Conservation (phyloP, 177 flowering plant genomes). For the Vitis hybrid region DNA sequence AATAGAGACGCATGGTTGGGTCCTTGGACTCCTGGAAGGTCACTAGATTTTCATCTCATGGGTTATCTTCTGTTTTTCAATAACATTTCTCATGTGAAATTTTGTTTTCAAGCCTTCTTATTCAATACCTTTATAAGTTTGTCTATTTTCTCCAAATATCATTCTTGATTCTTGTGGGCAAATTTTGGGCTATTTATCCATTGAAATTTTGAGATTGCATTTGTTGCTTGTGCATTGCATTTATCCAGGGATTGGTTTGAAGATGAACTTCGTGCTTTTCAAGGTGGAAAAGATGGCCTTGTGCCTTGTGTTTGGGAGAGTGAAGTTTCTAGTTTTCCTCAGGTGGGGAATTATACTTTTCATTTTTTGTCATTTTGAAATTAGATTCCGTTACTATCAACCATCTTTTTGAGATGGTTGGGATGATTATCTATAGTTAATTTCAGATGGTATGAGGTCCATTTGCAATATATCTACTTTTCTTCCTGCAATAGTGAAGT, state of each 20-base stretch:
- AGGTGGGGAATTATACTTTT: slow-evolving; percentile 40
- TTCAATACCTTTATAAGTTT: background rate
- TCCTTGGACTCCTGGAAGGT: slow-evolving; percentile 99
- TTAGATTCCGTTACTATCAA: background rate
- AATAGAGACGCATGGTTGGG: slow-evolving; percentile 98
- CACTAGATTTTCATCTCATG: slow-evolving; percentile 3
- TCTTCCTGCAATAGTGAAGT: too few relatives aligned
- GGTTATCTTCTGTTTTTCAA: background rate
- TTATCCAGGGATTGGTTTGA: slow-evolving; percentile 90
- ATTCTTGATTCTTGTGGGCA: background rate
- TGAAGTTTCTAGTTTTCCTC: slow-evolving; percentile 86
- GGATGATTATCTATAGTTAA: too few relatives aligned
- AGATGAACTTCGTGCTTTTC: slow-evolving; percentile 95
- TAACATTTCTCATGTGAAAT: background rate
- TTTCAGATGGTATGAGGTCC: too few relatives aligned
- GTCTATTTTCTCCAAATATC: background rate
- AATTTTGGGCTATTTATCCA: background rate
- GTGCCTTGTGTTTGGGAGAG: slow-evolving; percentile 87
- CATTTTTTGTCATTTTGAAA: background rate
- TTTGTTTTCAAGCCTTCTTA: background rate
- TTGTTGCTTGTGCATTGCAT: slow-evolving; percentile 6
- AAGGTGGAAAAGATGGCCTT: slow-evolving; percentile 95
- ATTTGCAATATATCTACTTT: too few relatives aligned
- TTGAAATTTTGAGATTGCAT: background rate
- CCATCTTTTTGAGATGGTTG: too few relatives aligned